Percentiles rank a stretch among this genome's conserved stretches.
Conservation (phyloP, 1,139 yeast species). For the Blastobotrys arbuscula region DNA sequence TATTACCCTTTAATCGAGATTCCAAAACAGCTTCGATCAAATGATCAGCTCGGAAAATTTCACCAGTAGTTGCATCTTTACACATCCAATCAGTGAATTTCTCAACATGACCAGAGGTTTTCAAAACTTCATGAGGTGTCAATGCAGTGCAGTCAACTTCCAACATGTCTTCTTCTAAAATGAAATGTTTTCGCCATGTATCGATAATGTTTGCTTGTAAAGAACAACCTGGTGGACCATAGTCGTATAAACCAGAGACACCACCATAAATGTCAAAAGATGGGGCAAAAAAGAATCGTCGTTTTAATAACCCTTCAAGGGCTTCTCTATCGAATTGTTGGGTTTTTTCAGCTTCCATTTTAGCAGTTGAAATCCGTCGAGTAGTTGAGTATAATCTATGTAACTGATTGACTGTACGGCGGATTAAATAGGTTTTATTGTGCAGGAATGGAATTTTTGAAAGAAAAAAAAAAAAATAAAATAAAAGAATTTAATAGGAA, state of each 20-base stretch:
- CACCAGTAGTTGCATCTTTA: conserved; percentile 91
- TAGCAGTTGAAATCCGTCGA: neutral
- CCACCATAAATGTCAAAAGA: conserved; percentile 98
- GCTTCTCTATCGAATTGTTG: conserved; percentile 65
- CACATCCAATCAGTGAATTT: conserved; percentile 99
- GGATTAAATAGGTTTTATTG: neutral
- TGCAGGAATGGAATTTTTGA: neutral
- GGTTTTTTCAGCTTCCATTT: conserved; percentile 10
- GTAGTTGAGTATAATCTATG: neutral
- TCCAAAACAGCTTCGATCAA: conserved; percentile 96
- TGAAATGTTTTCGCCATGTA: conserved; percentile 95
- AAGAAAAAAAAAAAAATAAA: neutral
- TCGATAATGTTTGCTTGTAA: conserved; percentile 93
- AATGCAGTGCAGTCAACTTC: conserved; percentile 98
- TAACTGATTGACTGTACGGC: neutral
- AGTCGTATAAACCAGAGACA: conserved; percentile 95
- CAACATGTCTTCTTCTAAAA: conserved; percentile 96
- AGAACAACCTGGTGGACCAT: conserved; percentile 99
- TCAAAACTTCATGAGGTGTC: conserved; percentile 95
- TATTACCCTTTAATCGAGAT: conserved; percentile 91
- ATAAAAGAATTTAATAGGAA: too few species aligned
- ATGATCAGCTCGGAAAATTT: conserved; percentile 98
- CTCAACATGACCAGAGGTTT: conserved; percentile 98
- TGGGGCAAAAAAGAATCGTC: conserved; percentile 96
- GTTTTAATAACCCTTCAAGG: conserved; percentile 83